Evolutionary conservation across 805 yeast genomes (phyloP).

Genomic region (Saturnispora kantuleensis): DNA sequence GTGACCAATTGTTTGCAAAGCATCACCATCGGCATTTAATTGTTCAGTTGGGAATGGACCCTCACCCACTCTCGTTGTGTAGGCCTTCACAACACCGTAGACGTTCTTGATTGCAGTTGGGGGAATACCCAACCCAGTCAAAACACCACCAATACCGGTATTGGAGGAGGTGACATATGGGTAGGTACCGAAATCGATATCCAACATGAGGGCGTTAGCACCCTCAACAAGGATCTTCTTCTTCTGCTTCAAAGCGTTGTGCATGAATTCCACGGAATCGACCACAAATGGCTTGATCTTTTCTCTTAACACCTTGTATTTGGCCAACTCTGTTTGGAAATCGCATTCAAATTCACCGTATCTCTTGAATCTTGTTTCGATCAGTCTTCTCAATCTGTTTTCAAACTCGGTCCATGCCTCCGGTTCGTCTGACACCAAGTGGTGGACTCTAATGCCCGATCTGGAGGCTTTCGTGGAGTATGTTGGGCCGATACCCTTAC

Average conservation of each 20-base stretch:
- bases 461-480: slow-evolving; percentile 95
- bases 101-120: slow-evolving; percentile 72
- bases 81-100: slow-evolving; percentile 96
- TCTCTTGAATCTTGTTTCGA: slow-evolving; percentile 75
- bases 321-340: slow-evolving; percentile 65
- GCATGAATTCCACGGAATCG: slow-evolving; percentile 81
- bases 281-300: slow-evolving; percentile 81
- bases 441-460: slow-evolving; percentile 95
- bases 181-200: slow-evolving; percentile 95
- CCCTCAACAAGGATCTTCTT: slow-evolving; percentile 94
- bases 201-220: slow-evolving; percentile 96
- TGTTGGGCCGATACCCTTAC: slow-evolving; percentile 98
- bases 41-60: slow-evolving; percentile 99
- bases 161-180: slow-evolving; percentile 94
- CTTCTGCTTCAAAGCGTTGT: slow-evolving; percentile 60
- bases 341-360: slow-evolving; percentile 92
- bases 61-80: slow-evolving; percentile 97
- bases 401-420: slow-evolving; percentile 92
- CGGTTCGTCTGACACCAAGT: slow-evolving; percentile 79
- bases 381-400: slow-evolving; percentile 61
- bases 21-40: slow-evolving; percentile 76
- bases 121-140: slow-evolving; percentile 95
- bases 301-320: slow-evolving; percentile 67
- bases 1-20: slow-evolving; percentile 83
- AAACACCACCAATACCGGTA: slow-evolving; percentile 96